Evolutionary conservation across 345 rosid species (phyloP).

Genomic region (Linum lewisii): DNA sequence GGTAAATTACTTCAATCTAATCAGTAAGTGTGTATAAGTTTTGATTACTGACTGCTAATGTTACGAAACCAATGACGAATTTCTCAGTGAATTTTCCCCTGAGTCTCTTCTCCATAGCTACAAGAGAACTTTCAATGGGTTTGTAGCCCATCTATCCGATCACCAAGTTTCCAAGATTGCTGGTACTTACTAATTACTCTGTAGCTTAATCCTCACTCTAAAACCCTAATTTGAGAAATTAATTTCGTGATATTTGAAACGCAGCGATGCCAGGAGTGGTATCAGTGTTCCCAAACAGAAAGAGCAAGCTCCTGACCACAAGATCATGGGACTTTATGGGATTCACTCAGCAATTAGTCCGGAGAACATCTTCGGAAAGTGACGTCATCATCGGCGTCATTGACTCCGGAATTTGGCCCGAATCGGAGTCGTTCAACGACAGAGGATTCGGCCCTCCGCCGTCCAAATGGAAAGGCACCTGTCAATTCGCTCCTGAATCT

Average conservation of each 20-base stretch:
- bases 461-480: background rate
- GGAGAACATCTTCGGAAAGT: conserved; percentile 1
- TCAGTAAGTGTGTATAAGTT: background rate
- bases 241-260: background rate
- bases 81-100: background rate
- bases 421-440: conserved; percentile 4
- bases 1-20: background rate
- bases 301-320: background rate
- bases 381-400: conserved; percentile 1
- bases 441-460: conserved; percentile 2
- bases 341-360: background rate
- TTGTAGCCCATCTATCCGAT: conserved; percentile 2
- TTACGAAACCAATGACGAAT: background rate
- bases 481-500: background rate
- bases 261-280: conserved; percentile 6
- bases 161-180: background rate
- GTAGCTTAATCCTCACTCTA: background rate
- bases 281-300: conserved; percentile 5
- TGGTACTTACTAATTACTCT: background rate
- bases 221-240: background rate
- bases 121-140: conserved; percentile 7
- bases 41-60: background rate
- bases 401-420: conserved; percentile 5
- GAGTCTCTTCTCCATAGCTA: conserved; percentile 3
- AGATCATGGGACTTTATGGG: conserved; percentile 10